phyloP scores from a whole-genome alignment of 2,329 filamentous ascomycete species.

The Beauveria varroae region DNA sequence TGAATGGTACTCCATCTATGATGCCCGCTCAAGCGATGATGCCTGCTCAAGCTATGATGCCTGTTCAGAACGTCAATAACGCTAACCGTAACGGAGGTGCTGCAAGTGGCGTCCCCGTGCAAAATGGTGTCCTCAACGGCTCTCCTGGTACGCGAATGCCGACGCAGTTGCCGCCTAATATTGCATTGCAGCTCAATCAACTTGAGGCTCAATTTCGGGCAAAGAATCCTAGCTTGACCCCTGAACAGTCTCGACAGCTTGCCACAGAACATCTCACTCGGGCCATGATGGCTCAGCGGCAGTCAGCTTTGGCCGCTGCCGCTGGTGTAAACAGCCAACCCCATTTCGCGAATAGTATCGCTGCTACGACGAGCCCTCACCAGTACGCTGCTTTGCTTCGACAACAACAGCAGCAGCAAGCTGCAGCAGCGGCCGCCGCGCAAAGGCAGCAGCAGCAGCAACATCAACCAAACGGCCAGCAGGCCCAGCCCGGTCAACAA shows the following conservation, averaged over 20 bases:
- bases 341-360: slow-evolving; percentile 40
- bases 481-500: slow-evolving; percentile 17
- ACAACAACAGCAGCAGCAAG: slow-evolving; percentile 47
- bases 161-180: slow-evolving; percentile 37
- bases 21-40: slow-evolving; percentile 48
- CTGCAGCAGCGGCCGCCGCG: slow-evolving; percentile 21
- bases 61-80: slow-evolving; percentile 34
- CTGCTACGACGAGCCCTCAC: slow-evolving; percentile 44
- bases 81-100: slow-evolving; percentile 36
- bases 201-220: slow-evolving; percentile 45
- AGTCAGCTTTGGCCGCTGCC: slow-evolving; percentile 49
- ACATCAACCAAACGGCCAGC: slow-evolving; percentile 15
- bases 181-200: slow-evolving; percentile 41
- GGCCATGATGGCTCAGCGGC: slow-evolving; percentile 40
- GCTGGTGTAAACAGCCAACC: slow-evolving; percentile 42
- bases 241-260: slow-evolving; percentile 42
- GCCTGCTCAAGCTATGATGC: slow-evolving; percentile 46
- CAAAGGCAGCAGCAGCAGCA: slow-evolving; percentile 14
- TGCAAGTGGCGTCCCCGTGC: slow-evolving; percentile 24
- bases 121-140: slow-evolving; percentile 38
- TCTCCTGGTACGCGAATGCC: slow-evolving; percentile 36
- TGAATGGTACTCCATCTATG: slow-evolving; percentile 45
- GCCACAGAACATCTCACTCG: slow-evolving; percentile 43
- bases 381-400: slow-evolving; percentile 53
- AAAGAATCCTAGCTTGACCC: slow-evolving; percentile 43